These are phyloP conservation scores for Beauveria sp. DNA, from an alignment of 2,329 filamentous ascomycete genomes.

Conservation along the genomic window DNA sequence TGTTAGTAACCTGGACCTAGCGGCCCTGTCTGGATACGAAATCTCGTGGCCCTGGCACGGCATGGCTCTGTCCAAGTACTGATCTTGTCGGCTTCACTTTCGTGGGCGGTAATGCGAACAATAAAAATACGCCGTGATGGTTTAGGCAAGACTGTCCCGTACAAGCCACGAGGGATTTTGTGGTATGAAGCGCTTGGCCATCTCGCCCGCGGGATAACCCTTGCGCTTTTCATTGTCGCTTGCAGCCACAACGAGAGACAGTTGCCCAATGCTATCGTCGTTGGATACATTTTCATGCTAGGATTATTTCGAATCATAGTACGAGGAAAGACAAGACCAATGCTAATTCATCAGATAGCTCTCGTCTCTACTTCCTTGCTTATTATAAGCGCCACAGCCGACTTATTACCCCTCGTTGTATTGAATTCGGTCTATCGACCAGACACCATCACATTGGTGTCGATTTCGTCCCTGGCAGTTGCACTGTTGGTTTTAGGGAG, in stretches of 20 bases:
- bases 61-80: neutral
- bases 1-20: neutral
- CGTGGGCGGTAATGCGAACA: neutral
- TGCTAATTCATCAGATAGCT: slow-evolving; percentile 41
- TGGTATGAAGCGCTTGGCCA: neutral
- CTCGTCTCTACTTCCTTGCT: slow-evolving; percentile 24
- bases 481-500: slow-evolving; percentile 32
- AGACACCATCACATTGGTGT: neutral
- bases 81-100: neutral
- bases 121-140: neutral
- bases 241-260: slow-evolving; percentile 14
- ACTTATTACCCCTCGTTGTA: slow-evolving; percentile 31
- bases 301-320: slow-evolving; percentile 35
- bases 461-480: slow-evolving; percentile 20
- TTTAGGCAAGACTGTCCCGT: slow-evolving; percentile 1
- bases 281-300: slow-evolving; percentile 37
- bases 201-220: neutral
- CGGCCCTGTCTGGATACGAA: slow-evolving; percentile 1
- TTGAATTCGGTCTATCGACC: slow-evolving; percentile 18
- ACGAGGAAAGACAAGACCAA: slow-evolving; percentile 36
- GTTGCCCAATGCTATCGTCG: slow-evolving; percentile 28
- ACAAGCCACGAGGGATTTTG: slow-evolving; percentile 1
- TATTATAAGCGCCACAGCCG: slow-evolving; percentile 26
- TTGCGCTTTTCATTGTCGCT: neutral
- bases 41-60: neutral